A percentile compares a stretch with the other conserved stretches of the same genome.
phyloP scores from a whole-genome alignment of 2,329 filamentous ascomycete genomes.

The Penicillium brasilianum region DNA sequence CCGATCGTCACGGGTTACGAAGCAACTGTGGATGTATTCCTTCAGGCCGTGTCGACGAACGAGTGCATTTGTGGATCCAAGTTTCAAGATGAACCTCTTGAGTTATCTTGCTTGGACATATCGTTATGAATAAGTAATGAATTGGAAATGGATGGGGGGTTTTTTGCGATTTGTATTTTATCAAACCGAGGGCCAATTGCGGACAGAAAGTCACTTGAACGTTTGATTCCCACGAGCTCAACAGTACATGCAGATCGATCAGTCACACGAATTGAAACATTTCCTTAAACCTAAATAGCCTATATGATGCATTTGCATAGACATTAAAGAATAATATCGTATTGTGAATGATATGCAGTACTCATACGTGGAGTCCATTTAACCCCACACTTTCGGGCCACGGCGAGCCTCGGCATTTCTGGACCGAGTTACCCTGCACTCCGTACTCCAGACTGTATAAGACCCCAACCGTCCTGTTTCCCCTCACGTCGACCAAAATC shows the following conservation, averaged over 20 bases:
- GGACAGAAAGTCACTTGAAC: not conserved
- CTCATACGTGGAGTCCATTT: not conserved
- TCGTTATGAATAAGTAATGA: not conserved
- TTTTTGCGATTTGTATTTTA: conserved; percentile 9
- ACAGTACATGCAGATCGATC: conserved; percentile 25
- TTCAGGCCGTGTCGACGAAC: conserved; percentile 33
- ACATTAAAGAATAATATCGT: not conserved
- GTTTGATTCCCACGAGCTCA: conserved; percentile 12
- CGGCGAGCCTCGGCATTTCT: conserved; percentile 30
- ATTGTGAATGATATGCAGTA: not conserved
- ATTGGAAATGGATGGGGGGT: too few relatives aligned
- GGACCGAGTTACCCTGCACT: conserved; percentile 15
- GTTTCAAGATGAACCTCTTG: conserved; percentile 14
- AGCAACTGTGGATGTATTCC: conserved; percentile 35
- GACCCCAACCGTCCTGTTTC: conserved; percentile 9
- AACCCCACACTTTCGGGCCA: conserved; percentile 33
- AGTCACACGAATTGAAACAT: not conserved
- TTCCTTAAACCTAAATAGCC: conserved; percentile 7
- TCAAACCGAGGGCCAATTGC: not conserved
- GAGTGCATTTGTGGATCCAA: conserved; percentile 36
- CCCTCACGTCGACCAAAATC: not conserved
- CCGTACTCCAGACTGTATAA: conserved; percentile 19
- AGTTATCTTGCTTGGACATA: not conserved
- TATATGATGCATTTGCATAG: conserved; percentile 7
- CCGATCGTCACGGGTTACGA: conserved; percentile 38